These are phyloP conservation scores for Agastache rugosa DNA, from an alignment of 257 asterid species.

Conservation along the genomic window DNA sequence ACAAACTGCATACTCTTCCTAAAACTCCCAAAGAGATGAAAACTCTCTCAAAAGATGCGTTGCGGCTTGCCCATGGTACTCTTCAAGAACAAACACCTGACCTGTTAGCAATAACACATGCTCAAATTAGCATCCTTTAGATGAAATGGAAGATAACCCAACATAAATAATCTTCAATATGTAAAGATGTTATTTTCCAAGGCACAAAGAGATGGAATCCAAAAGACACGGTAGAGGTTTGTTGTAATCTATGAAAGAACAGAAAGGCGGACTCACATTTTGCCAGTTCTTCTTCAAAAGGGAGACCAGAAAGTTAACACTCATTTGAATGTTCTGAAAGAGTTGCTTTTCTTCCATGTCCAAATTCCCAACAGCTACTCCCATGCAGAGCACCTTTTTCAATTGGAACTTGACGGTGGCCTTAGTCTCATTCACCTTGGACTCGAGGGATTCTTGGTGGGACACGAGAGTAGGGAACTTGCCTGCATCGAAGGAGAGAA, in stretches of 20 bases:
- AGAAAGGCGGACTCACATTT: conserved; percentile 43
- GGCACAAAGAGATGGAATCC: too few species aligned
- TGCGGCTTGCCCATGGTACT: too few species aligned
- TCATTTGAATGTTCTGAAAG: conserved; percentile 60
- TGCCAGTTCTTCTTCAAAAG: conserved; percentile 65
- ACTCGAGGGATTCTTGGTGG: conserved; percentile 59
- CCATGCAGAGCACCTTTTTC: conserved; percentile 69
- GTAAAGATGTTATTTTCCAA: background rate
- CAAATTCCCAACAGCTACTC: conserved; percentile 62
- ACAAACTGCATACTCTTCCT: too few species aligned
- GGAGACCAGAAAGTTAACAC: conserved; percentile 56
- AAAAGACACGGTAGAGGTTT: too few species aligned
- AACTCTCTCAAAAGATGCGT: too few species aligned
- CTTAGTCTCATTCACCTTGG: conserved; percentile 63
- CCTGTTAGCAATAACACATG: too few species aligned
- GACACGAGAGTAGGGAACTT: conserved; percentile 60
- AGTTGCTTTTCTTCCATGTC: conserved; percentile 62
- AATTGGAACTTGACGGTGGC: conserved; percentile 64
- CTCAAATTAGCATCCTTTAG: too few species aligned
- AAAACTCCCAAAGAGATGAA: too few species aligned
- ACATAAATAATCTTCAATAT: background rate
- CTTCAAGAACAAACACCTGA: too few species aligned
- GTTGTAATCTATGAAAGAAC: background rate
- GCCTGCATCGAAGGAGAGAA: conserved; percentile 40
- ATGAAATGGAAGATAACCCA: too few species aligned